Evolutionary conservation across 805 yeast species (phyloP).

Genomic region (Candida golubevii): DNA sequence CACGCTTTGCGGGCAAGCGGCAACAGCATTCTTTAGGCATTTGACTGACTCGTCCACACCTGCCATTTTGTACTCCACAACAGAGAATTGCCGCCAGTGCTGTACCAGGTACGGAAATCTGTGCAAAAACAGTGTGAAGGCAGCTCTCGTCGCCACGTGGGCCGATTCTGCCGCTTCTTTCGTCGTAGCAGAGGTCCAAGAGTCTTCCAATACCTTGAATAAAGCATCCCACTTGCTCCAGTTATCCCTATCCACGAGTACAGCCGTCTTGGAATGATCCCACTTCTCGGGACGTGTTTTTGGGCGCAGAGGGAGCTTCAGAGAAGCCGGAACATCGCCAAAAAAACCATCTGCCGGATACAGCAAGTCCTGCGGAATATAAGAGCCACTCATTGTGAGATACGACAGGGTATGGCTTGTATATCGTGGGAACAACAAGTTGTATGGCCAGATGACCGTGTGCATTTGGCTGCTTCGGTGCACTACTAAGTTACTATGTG

Average conservation of each 20-base stretch:
- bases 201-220: constrained; percentile 25
- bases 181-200: constrained; percentile 12
- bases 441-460: no score
- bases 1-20: constrained; percentile 52
- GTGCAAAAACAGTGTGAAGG: constrained; percentile 28
- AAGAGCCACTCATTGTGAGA: neutral
- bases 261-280: constrained; percentile 12
- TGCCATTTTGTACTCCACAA: constrained; percentile 50
- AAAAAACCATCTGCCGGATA: neutral
- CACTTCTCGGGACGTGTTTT: constrained; percentile 11
- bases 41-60: constrained; percentile 50
- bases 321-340: neutral
- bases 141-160: constrained; percentile 2
- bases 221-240: constrained; percentile 38
- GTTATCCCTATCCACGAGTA: constrained; percentile 25
- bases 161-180: constrained; percentile 1
- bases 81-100: constrained; percentile 61
- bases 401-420: no score
- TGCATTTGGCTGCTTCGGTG: no score
- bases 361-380: neutral
- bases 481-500: no score
- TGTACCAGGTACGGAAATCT: constrained; percentile 56
- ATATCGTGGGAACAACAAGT: no score
- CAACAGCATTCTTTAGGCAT: constrained; percentile 36
- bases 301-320: constrained; percentile 8